phyloP scores from a whole-genome alignment of 2,329 filamentous ascomycete species.

The Penicillium sclerotigenum region DNA sequence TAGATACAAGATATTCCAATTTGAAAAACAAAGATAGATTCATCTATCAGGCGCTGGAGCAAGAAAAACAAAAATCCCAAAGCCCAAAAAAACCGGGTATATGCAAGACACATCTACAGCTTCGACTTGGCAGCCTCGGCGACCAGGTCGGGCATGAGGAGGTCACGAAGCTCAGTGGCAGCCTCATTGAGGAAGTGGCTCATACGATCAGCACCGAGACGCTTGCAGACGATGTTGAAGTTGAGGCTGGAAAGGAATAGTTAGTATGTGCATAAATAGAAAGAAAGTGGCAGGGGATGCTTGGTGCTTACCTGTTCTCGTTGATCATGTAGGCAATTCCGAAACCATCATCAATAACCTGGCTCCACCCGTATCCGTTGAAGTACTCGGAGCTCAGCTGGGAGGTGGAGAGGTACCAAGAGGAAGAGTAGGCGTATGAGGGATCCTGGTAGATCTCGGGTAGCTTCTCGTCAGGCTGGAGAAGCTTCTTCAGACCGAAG shows the following conservation, averaged over 20 bases:
- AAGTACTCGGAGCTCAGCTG: slow-evolving; percentile 97
- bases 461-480: slow-evolving; percentile 74
- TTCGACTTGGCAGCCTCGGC: slow-evolving; percentile 76
- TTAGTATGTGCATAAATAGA: background rate
- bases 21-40: slow-evolving; percentile 2
- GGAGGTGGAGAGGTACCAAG: slow-evolving; percentile 84
- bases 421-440: slow-evolving; percentile 75
- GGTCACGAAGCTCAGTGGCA: slow-evolving; percentile 80
- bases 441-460: slow-evolving; percentile 85
- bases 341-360: slow-evolving; percentile 93
- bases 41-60: slow-evolving; percentile 8
- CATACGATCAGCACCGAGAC: slow-evolving; percentile 86
- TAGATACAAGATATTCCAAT: background rate
- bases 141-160: slow-evolving; percentile 71
- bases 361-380: slow-evolving; percentile 98
- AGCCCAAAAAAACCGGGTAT: slow-evolving; percentile 4
- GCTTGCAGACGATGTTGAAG: slow-evolving; percentile 97
- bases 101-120: slow-evolving; percentile 55
- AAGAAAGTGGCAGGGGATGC: background rate
- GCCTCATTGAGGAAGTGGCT: slow-evolving; percentile 95
- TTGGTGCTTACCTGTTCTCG: slow-evolving; percentile 71
- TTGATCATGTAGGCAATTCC: slow-evolving; percentile 99
- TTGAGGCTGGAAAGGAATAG: slow-evolving; percentile 63
- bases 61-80: slow-evolving; percentile 1
- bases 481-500: slow-evolving; percentile 91